These are phyloP conservation scores for Bipolaris sorokiniana DNA, from an alignment of 2,329 filamentous ascomycete genomes.

Conservation along the genomic window DNA sequence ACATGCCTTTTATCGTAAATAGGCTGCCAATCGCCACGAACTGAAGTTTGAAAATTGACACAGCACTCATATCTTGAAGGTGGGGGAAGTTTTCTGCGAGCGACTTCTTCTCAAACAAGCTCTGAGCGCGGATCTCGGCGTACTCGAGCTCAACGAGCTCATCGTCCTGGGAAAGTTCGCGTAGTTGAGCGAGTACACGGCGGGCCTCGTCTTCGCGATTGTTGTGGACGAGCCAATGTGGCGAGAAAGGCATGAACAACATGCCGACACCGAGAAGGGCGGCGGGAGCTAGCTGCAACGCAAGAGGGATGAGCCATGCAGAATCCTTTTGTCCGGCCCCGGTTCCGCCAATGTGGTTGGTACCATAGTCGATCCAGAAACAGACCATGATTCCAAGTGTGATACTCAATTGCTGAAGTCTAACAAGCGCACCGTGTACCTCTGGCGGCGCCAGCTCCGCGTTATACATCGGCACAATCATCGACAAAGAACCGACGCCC, in stretches of 20 bases:
- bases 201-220: slow-evolving; percentile 71
- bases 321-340: slow-evolving; percentile 66
- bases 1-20: slow-evolving; percentile 69
- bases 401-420: slow-evolving; percentile 67
- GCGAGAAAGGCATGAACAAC: slow-evolving; percentile 79
- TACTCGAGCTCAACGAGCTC: slow-evolving; percentile 76
- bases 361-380: slow-evolving; percentile 52
- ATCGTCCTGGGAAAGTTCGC: slow-evolving; percentile 66
- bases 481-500: slow-evolving; percentile 71
- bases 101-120: slow-evolving; percentile 74
- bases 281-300: slow-evolving; percentile 71
- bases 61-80: slow-evolving; percentile 62
- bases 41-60: slow-evolving; percentile 63
- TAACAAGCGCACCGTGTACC: slow-evolving; percentile 68
- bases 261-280: slow-evolving; percentile 71
- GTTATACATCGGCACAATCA: slow-evolving; percentile 65
- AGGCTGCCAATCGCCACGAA: slow-evolving; percentile 70
- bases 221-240: slow-evolving; percentile 75
- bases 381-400: slow-evolving; percentile 68
- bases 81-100: slow-evolving; percentile 71
- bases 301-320: slow-evolving; percentile 75
- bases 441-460: slow-evolving; percentile 61
- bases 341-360: slow-evolving; percentile 60
- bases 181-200: slow-evolving; percentile 66
- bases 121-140: slow-evolving; percentile 79